phyloP scores from a whole-genome alignment of 306 rosid species.

The Malus asiatica region DNA sequence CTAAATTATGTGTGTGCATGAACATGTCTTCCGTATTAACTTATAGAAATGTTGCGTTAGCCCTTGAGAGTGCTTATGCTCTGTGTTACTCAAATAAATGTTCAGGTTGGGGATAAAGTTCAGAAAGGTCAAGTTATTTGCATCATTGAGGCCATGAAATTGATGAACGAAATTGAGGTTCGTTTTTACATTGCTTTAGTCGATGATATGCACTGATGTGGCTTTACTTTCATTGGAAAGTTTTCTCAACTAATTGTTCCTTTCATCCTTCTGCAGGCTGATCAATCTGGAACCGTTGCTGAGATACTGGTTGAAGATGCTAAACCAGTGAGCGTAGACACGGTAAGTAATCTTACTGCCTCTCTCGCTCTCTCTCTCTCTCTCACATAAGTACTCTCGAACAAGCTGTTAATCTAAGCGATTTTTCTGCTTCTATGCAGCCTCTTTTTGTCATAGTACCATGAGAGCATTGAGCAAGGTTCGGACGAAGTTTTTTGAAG shows the following conservation, averaged over 20 bases:
- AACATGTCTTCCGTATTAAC: no score
- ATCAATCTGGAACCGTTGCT: slow-evolving; percentile 68
- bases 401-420: slow-evolving; percentile 8
- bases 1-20: neutral
- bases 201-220: neutral
- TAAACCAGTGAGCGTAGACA: slow-evolving; percentile 76
- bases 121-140: slow-evolving; percentile 85
- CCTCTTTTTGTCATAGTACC: slow-evolving; percentile 67
- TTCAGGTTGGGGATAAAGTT: slow-evolving; percentile 92
- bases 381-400: neutral
- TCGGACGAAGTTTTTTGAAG: slow-evolving; percentile 15
- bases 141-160: slow-evolving; percentile 94
- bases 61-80: neutral
- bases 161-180: slow-evolving; percentile 97
- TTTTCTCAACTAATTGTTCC: neutral
- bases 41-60: neutral
- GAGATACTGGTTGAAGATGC: slow-evolving; percentile 59
- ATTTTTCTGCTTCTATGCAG: slow-evolving; percentile 33
- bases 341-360: slow-evolving; percentile 35
- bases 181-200: neutral
- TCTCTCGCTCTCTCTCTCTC: neutral
- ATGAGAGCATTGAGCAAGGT: slow-evolving; percentile 20
- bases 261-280: slow-evolving; percentile 53
- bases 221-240: neutral
- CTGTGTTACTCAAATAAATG: slow-evolving; percentile 1